Base-by-base conservation (phyloP, 805 yeast species). In the Yarrowia sp. region DNA sequence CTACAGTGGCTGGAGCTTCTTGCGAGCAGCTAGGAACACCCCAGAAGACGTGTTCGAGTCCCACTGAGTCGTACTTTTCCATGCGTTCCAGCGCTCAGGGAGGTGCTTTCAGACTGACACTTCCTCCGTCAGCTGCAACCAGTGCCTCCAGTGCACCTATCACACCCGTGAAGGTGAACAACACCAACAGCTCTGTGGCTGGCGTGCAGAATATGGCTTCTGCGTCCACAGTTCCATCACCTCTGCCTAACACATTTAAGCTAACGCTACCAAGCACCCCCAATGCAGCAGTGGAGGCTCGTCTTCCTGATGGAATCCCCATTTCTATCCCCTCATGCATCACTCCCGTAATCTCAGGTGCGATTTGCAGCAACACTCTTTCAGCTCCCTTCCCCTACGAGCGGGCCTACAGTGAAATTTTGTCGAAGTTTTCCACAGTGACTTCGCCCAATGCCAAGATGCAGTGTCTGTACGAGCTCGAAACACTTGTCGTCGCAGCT, bases 361-460 rank as follows among this genome's bases (percentile, higher is more conserved):
- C 63, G 16, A 41, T 58, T n/a, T 32, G 51, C 51, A 58, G 41
- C 51, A 58, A 58, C 51, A 41, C 51, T 5, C 46, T 40, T 19
- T 26, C 65, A 16, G 43, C 62, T 14, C 52, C 65, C 5, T 61
- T 46, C 58, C 64, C 64, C 19, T 68, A 65, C 61, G 72, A 71
- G 40, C 67, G 70, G 7, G 72, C 73, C 7, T 71, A 71, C 51
- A 61, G 64, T 28, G 59, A 67, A 43, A 51, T 69, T 17, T 67
- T 71, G 52, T 64, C 65, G 21, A 65, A 67, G 56, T 64, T 71
- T 16, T 71, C 74, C 1, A 66, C 67, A 1, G 63, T 61, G 7
- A 70, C 72, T 8, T 71, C 74, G 9, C 74, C 74, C 2, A 38
- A 67, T 26, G 71, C 66, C 28, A 71, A 71, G 66, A 62, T 71